phyloP scores from a whole-genome alignment of 495 filamentous ascomycete species.

The Bombardia bombarda region DNA sequence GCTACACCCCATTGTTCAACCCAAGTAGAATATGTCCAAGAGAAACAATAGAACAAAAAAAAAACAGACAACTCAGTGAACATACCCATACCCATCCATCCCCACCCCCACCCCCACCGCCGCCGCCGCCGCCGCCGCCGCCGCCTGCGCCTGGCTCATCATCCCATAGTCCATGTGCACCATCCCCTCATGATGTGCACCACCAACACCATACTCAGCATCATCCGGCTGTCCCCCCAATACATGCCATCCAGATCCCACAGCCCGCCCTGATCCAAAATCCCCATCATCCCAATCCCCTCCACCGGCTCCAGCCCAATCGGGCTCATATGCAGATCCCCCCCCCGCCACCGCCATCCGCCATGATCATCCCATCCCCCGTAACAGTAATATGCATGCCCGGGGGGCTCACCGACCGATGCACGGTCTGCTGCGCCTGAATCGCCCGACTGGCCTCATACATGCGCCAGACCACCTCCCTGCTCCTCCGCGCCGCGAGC shows the following conservation, averaged over 20 bases:
- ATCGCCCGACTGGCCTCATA: conserved; percentile 50
- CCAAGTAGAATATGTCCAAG: no score
- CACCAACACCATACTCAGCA: conserved; percentile 18
- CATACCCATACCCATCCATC: no score
- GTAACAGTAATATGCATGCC: conserved; percentile 28
- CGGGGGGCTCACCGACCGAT: conserved; percentile 19
- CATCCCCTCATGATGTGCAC: conserved; percentile 12
- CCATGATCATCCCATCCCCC: conserved; percentile 26
- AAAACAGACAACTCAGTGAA: no score
- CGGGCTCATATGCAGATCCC: conserved; percentile 38
- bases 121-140: conserved; percentile 7
- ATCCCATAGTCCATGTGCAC: conserved; percentile 21
- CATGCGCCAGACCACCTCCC: conserved; percentile 62
- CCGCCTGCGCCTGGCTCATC: conserved; percentile 13
- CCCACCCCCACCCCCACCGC: no score
- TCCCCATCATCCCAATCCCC: conserved; percentile 43
- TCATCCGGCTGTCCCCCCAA: conserved; percentile 35
- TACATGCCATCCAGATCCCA: conserved; percentile 51
- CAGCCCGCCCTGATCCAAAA: conserved; percentile 45
- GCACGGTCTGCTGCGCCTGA: conserved; percentile 28
- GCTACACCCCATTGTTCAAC: no score
- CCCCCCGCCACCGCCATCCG: conserved; percentile 16
- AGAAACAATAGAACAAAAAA: no score
- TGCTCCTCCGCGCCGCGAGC: conserved; percentile 58
- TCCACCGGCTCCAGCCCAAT: conserved; percentile 43